Evolutionary conservation across 768 basidiomycete genomes (phyloP).

Genomic region (Lactarius tabidus): DNA sequence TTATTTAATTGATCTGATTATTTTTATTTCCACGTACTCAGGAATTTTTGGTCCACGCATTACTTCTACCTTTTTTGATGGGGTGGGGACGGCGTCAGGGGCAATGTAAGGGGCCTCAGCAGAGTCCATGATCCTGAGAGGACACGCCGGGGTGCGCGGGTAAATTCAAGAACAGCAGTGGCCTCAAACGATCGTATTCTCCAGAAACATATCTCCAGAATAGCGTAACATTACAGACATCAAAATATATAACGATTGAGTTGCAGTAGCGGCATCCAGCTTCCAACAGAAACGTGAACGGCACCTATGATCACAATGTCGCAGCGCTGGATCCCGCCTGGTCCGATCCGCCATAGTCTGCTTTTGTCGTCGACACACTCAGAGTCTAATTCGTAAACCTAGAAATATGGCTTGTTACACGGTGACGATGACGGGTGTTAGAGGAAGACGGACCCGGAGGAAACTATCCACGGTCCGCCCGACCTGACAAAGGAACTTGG

Average conservation of each 20-base stretch:
- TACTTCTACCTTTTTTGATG: too few relatives aligned
- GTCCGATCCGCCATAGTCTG: neutral
- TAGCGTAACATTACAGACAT: neutral
- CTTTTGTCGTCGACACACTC: neutral
- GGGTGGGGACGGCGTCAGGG: too few relatives aligned
- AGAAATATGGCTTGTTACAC: neutral
- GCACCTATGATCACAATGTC: neutral
- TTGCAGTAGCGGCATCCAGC: neutral
- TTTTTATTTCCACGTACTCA: too few relatives aligned
- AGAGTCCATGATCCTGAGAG: too few relatives aligned
- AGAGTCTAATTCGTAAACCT: neutral
- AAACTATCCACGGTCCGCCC: neutral
- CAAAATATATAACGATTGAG: neutral
- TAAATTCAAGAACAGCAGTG: too few relatives aligned
- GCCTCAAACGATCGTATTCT: too few relatives aligned
- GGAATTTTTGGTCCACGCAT: too few relatives aligned
- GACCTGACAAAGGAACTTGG: neutral
- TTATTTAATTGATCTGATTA: too few relatives aligned
- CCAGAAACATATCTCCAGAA: too few relatives aligned
- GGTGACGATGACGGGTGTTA: neutral
- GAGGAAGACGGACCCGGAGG: neutral
- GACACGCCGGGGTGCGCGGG: too few relatives aligned
- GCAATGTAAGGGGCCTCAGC: too few relatives aligned
- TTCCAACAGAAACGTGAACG: neutral
- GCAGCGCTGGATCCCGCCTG: neutral